These are phyloP conservation scores for Afroboletus lepidellus DNA, from an alignment of 1,284 basidiomycete species.

Conservation along the genomic window DNA sequence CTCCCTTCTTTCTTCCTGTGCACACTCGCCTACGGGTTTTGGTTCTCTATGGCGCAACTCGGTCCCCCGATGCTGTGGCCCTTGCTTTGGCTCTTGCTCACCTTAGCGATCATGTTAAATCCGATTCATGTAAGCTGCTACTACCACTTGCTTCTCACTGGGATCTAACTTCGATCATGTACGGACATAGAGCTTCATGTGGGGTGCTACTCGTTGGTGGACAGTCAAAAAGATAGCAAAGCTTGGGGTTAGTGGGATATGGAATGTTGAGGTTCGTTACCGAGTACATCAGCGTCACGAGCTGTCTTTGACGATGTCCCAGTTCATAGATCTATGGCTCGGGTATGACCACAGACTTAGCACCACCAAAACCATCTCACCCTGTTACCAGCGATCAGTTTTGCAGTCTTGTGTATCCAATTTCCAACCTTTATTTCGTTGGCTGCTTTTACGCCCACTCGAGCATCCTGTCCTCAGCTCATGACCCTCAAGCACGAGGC, in stretches of 20 bases:
- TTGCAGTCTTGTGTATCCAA: constrained; percentile 71
- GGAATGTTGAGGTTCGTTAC: constrained; percentile 67
- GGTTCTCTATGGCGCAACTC: constrained; percentile 75
- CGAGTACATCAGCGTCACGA: not conserved
- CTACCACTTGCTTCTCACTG: not conserved
- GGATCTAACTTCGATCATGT: not conserved
- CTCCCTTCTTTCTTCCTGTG: constrained; percentile 79
- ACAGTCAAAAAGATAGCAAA: constrained; percentile 61
- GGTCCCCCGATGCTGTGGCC: constrained; percentile 71
- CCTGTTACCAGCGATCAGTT: constrained; percentile 70
- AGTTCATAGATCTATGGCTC: constrained; percentile 84
- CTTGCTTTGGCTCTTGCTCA: constrained; percentile 77
- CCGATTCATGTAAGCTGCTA: constrained; percentile 71
- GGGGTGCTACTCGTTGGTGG: constrained; percentile 67
- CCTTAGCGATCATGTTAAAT: constrained; percentile 64
- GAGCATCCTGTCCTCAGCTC: constrained; percentile 8
- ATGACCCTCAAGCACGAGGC: constrained; percentile 10
- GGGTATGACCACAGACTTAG: constrained; percentile 47
- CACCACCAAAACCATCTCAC: constrained; percentile 22
- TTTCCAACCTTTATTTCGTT: constrained; percentile 73
- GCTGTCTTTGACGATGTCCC: not conserved
- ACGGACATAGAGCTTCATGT: constrained; percentile 21
- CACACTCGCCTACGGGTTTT: constrained; percentile 81
- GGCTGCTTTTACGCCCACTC: constrained; percentile 63
- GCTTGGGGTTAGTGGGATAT: constrained; percentile 68